A percentile compares a stretch with the other conserved stretches of the same genome.
phyloP scores from a whole-genome alignment of 352 stramenopile genomes.

The Phytopythium vexans region DNA sequence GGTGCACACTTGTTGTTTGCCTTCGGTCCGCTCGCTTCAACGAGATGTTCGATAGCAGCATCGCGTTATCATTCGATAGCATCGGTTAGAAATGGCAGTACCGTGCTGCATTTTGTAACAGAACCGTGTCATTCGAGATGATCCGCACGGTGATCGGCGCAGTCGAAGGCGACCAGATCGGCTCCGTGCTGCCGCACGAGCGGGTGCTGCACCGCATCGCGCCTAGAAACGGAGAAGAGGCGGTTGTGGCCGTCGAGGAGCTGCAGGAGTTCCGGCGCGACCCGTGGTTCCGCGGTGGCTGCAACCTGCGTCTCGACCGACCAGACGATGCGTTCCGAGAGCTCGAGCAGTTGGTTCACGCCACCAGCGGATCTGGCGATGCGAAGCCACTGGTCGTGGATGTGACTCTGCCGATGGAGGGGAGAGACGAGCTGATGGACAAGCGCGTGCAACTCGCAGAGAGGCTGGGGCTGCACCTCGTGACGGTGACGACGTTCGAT shows the following conservation, averaged over 20 bases:
- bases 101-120: too few relatives aligned
- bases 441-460: slow-evolving; percentile 27
- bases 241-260: slow-evolving; percentile 25
- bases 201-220: slow-evolving; percentile 56
- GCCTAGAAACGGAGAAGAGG: not conserved
- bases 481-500: slow-evolving; percentile 59
- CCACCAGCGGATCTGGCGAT: slow-evolving; percentile 4
- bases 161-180: slow-evolving; percentile 34
- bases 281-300: slow-evolving; percentile 28
- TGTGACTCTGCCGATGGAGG: slow-evolving; percentile 43
- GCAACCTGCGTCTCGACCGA: slow-evolving; percentile 59
- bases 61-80: too few relatives aligned
- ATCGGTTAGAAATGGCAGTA: too few relatives aligned
- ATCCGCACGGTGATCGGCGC: slow-evolving; percentile 50
- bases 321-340: slow-evolving; percentile 78
- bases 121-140: slow-evolving; percentile 14
- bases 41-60: too few relatives aligned
- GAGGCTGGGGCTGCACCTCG: slow-evolving; percentile 41
- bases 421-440: slow-evolving; percentile 32
- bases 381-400: slow-evolving; percentile 40
- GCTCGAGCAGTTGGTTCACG: slow-evolving; percentile 29
- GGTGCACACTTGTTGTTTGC: too few relatives aligned
- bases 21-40: too few relatives aligned
- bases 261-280: slow-evolving; percentile 46
- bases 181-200: slow-evolving; percentile 46